Evolutionary conservation across 1,139 yeast species (phyloP).

Genomic region (Arxiozyma slooffiae): DNA sequence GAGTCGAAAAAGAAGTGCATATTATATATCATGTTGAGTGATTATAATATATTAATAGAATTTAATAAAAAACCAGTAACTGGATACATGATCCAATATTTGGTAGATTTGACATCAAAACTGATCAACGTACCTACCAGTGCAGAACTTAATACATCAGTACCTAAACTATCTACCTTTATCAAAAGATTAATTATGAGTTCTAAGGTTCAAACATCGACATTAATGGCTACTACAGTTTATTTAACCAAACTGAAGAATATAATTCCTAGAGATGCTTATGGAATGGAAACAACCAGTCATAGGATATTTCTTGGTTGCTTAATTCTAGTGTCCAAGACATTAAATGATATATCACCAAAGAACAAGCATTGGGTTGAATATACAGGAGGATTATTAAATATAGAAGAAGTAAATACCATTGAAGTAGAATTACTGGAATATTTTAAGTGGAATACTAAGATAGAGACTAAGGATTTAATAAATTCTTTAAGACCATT

Average conservation of each 20-base stretch:
- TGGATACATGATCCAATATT: slow-evolving; percentile 67
- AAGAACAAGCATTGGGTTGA: slow-evolving; percentile 92
- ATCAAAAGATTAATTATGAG: slow-evolving; percentile 62
- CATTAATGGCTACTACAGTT: slow-evolving; percentile 83
- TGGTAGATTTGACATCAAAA: slow-evolving; percentile 71
- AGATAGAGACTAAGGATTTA: slow-evolving; percentile 60
- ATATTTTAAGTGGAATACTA: slow-evolving; percentile 75
- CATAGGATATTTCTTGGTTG: slow-evolving; percentile 88
- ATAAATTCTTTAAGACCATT: slow-evolving; percentile 63
- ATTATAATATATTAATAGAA: slow-evolving; percentile 54
- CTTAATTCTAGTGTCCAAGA: slow-evolving; percentile 79
- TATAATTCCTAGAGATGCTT: slow-evolving; percentile 75
- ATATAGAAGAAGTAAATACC: slow-evolving; percentile 72
- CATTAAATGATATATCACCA: slow-evolving; percentile 86
- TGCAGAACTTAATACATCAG: slow-evolving; percentile 15
- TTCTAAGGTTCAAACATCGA: slow-evolving; percentile 90
- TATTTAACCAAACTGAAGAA: slow-evolving; percentile 68
- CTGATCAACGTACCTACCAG: slow-evolving; percentile 49
- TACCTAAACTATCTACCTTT: slow-evolving; percentile 44
- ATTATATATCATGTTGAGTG: slow-evolving; percentile 32
- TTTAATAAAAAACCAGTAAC: slow-evolving; percentile 72
- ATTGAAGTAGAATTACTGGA: slow-evolving; percentile 81
- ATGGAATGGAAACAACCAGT: slow-evolving; percentile 88
- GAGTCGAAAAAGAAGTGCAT: not conserved
- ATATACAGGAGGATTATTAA: slow-evolving; percentile 75